phyloP scores from a whole-genome alignment of 2,329 filamentous ascomycete genomes.

The Penicillium sp. region DNA sequence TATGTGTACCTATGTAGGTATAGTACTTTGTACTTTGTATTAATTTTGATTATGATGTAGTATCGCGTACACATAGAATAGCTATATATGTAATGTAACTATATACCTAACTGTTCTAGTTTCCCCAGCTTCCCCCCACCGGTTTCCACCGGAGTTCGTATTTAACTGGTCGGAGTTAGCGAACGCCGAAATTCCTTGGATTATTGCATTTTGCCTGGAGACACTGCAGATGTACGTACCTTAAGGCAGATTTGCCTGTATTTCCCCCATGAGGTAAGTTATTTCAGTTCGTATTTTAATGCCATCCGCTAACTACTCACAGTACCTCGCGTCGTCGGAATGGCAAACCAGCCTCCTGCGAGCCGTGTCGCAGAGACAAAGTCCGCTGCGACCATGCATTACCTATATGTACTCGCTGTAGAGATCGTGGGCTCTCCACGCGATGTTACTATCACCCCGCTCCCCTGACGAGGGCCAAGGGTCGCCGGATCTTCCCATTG shows the following conservation, averaged over 20 bases:
- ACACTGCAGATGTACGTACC: not conserved
- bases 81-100: not conserved
- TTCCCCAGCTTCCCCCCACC: conserved; percentile 3
- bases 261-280: not conserved
- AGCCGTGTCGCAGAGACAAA: conserved; percentile 33
- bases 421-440: conserved; percentile 17
- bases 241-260: not conserved
- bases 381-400: conserved; percentile 32
- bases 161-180: conserved; percentile 11
- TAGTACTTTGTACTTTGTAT: no score
- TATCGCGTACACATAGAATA: not conserved
- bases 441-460: conserved; percentile 36
- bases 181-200: conserved; percentile 10
- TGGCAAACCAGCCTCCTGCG: conserved; percentile 32
- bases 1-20: no score
- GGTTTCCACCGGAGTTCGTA: conserved; percentile 14
- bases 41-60: not conserved
- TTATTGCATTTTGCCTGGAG: not conserved
- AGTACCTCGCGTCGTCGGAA: conserved; percentile 27
- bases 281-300: not conserved
- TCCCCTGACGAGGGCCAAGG: conserved; percentile 24
- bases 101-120: not conserved
- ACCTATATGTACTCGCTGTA: conserved; percentile 30
- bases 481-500: conserved; percentile 9
- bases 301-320: not conserved